These are phyloP conservation scores for Fusarium redolens DNA, from an alignment of 2,329 filamentous ascomycete genomes.

Conservation along the genomic window DNA sequence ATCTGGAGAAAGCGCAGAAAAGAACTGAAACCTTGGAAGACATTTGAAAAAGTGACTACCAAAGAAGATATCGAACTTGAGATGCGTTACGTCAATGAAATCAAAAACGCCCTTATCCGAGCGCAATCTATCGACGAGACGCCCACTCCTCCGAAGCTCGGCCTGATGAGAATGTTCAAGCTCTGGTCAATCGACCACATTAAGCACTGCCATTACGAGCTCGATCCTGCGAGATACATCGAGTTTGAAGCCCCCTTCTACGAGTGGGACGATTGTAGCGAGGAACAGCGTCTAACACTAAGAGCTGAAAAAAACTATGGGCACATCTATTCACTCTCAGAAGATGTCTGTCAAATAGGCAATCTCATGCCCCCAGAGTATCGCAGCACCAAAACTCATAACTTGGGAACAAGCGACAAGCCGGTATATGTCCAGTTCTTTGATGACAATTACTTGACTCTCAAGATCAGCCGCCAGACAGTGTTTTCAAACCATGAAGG, in stretches of 20 bases:
- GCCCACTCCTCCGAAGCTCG: neutral
- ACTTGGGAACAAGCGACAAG: accelerated
- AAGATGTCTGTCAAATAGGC: accelerated
- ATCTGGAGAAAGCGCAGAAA: accelerated
- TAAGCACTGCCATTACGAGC: neutral
- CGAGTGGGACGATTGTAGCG: neutral
- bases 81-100: neutral
- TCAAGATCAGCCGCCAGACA: neutral
- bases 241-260: neutral
- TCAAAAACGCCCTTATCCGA: neutral
- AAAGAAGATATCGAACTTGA: neutral
- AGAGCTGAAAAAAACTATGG: neutral
- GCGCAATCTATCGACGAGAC: neutral
- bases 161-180: neutral
- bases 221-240: neutral
- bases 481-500: accelerated
- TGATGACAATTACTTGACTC: neutral
- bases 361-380: neutral
- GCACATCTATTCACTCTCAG: neutral
- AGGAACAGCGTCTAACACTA: neutral
- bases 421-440: neutral
- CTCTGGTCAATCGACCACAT: neutral
- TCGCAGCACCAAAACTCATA: neutral
- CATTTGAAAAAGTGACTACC: neutral
- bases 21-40: neutral